Base-by-base conservation (phyloP, 768 basidiomycete species). In the Lanmaoa rubissima region DNA sequence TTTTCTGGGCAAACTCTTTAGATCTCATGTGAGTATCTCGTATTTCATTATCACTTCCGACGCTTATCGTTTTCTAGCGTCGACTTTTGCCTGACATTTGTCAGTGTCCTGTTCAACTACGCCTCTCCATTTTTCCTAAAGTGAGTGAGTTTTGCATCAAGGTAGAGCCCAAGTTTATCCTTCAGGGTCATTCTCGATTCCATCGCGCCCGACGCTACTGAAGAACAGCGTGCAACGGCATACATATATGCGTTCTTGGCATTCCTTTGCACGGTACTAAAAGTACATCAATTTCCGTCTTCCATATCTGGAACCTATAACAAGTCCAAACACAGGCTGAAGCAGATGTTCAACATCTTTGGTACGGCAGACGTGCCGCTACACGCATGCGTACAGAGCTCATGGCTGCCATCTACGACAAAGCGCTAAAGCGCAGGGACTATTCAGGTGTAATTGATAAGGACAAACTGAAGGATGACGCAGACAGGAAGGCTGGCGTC, bases 341-440 rank as follows among this genome's bases (percentile, higher is more conserved):
- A 73, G 76, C 85, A 2, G 88, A 92, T 61, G 73, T 87, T 4
- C 86, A 88, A 55, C 89, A 90, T 66, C 76, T 92, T 14, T 94
- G 90, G 90, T 85, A 81, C 53, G 85, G 87, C 21, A 82, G 94
- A 43, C 83, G 92, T n/a, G 90, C 85, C 1, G 68, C 78, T 0
- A 87, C 87, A 1, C 79, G 90, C 24, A 83, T 92, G 4, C 85
- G 90, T 9, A 80, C 81, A 13, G 89, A 90, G 72, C 79, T 95
- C 17, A 94, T 92, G 86, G 85, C 90, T 0, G 74, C 86, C 2
- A 90, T 96, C 51, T 96, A 94, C 65, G 89, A 93, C 69, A 97
- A 97, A 69, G 82, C 92, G 1, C 73, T 96, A 36, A 88, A 87
- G 69, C 76, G 94, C 32, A 87, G 84, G 65, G 93, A 95, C 67